These are phyloP conservation scores for Boletus subcaerulescens DNA, from an alignment of 768 basidiomycete genomes.

Conservation along the genomic window DNA sequence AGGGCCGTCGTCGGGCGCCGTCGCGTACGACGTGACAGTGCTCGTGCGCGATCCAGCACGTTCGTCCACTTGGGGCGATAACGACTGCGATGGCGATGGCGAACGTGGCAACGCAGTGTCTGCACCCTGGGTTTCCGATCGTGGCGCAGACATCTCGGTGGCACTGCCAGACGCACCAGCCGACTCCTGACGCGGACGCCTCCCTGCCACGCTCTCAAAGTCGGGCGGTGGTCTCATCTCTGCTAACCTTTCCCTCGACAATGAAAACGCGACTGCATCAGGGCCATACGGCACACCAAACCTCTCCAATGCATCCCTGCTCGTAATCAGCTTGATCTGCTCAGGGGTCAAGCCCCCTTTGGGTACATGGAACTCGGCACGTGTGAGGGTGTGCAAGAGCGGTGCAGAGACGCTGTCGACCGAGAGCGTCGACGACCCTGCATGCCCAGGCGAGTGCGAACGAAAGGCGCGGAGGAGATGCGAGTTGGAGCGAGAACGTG, in stretches of 20 bases:
- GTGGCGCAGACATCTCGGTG: not conserved
- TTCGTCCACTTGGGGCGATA: not conserved
- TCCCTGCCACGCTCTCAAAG: constrained; percentile 37
- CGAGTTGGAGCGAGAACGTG: constrained; percentile 37
- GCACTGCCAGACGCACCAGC: not conserved
- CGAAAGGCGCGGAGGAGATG: constrained; percentile 36
- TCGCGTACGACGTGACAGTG: constrained; percentile 8
- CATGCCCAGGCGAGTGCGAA: constrained; percentile 37
- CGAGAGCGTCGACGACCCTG: constrained; percentile 68
- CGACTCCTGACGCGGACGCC: not conserved
- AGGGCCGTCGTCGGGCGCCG: not conserved
- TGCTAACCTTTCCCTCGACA: constrained; percentile 42
- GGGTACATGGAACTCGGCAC: constrained; percentile 68
- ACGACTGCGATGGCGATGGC: not conserved
- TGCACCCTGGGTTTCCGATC: not conserved
- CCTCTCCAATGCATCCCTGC: constrained; percentile 58
- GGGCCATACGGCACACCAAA: constrained; percentile 78
- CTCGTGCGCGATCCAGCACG: constrained; percentile 15
- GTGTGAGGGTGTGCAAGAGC: constrained; percentile 66
- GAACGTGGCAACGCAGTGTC: not conserved
- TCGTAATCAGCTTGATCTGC: constrained; percentile 66
- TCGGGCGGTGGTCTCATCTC: constrained; percentile 44
- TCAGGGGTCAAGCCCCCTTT: constrained; percentile 44
- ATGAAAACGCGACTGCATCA: constrained; percentile 58
- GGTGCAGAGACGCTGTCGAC: constrained; percentile 74